Conservation (phyloP, 73 alveolate genomes). For the Stentor roeselii region DNA sequence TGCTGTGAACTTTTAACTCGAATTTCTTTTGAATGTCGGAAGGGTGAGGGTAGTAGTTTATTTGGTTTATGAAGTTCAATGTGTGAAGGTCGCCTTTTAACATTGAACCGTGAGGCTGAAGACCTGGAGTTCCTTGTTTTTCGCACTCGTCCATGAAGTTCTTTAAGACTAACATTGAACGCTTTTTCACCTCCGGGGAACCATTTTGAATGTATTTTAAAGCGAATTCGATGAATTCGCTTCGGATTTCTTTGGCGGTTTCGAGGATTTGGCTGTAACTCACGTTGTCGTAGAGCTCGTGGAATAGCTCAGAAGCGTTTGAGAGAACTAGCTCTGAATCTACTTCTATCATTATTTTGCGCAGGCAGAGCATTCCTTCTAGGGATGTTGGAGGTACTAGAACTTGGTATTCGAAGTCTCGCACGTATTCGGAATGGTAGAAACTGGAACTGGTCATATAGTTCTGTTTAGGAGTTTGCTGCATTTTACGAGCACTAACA, state of each 20-base stretch:
- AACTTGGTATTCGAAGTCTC: slow-evolving; percentile 42
- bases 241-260: slow-evolving; percentile 22
- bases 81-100: slow-evolving; percentile 45
- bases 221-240: slow-evolving; percentile 41
- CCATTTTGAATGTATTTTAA: slow-evolving; percentile 12
- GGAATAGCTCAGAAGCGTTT: slow-evolving; percentile 47
- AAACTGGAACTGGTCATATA: not conserved
- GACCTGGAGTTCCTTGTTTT: slow-evolving; percentile 76
- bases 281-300: slow-evolving; percentile 37
- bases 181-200: slow-evolving; percentile 16
- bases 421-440: not conserved
- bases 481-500: slow-evolving; percentile 41
- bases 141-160: slow-evolving; percentile 70
- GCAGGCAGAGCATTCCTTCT: slow-evolving; percentile 51
- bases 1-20: slow-evolving; percentile 51
- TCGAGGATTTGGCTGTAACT: slow-evolving; percentile 22
- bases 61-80: slow-evolving; percentile 42
- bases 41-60: slow-evolving; percentile 38
- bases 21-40: slow-evolving; percentile 55
- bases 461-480: not conserved
- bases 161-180: slow-evolving; percentile 53
- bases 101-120: slow-evolving; percentile 51
- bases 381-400: slow-evolving; percentile 38
- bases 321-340: slow-evolving; percentile 34
- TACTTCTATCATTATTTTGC: slow-evolving; percentile 52